Percentiles rank a stretch among this genome's conserved stretches.
Conservation (phyloP, 768 basidiomycete species). For the Tephrocybe rancida region DNA sequence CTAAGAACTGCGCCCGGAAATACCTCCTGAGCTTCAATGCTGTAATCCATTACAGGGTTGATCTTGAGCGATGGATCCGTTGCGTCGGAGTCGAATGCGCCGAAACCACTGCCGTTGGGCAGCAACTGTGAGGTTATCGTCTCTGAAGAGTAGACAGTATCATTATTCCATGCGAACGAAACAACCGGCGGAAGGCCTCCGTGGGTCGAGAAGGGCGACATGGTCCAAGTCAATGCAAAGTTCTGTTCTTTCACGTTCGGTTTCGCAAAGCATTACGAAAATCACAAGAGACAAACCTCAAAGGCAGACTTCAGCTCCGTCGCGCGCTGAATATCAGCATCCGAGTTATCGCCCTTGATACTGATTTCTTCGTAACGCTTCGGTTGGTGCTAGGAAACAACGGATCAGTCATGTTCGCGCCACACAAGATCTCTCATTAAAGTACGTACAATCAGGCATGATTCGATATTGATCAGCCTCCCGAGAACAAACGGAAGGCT, state of each 20-base stretch:
- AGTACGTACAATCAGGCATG: constrained; percentile 29
- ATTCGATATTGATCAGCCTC: constrained; percentile 35
- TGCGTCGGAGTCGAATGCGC: constrained; percentile 32
- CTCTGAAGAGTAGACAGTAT: constrained; percentile 40
- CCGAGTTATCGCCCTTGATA: constrained; percentile 35
- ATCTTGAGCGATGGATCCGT: constrained; percentile 20
- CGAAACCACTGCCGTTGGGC: constrained; percentile 37
- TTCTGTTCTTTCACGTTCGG: constrained; percentile 21
- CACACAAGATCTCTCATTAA: not conserved
- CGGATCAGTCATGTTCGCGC: not conserved
- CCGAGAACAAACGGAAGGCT: constrained; percentile 37
- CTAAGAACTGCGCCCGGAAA: constrained; percentile 30
- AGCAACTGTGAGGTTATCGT: constrained; percentile 33
- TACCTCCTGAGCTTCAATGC: constrained; percentile 13
- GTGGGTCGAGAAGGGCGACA: constrained; percentile 37
- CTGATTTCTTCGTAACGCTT: constrained; percentile 34
- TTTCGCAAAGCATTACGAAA: not conserved
- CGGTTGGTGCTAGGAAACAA: constrained; percentile 31
- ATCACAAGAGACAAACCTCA: constrained; percentile 20
- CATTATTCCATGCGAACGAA: constrained; percentile 32
- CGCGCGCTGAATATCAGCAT: constrained; percentile 33
- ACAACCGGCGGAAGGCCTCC: constrained; percentile 34
- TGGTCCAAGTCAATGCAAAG: constrained; percentile 38
- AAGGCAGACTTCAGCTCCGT: constrained; percentile 26
- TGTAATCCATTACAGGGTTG: not conserved